Percentiles rank a stretch among this genome's conserved stretches.
Evolutionary conservation across 2,329 filamentous ascomycete genomes (phyloP).

Genomic region (Elsinoe batatas): DNA sequence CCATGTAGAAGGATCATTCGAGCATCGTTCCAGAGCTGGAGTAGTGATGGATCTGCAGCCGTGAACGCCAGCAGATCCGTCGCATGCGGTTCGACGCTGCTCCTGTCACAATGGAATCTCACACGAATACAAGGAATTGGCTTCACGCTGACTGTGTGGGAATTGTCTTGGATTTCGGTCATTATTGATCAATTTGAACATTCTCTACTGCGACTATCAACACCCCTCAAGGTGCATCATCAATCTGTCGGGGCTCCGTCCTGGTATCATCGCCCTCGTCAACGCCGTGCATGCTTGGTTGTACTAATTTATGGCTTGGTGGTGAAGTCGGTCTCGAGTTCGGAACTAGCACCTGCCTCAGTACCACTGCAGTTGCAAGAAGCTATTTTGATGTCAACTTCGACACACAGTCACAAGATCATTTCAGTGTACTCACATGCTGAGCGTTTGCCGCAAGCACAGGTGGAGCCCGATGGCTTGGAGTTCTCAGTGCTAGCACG

Average conservation of each 20-base stretch:
- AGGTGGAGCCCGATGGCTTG: conserved; percentile 50
- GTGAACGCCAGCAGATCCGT: too few relatives aligned
- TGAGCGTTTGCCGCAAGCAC: conserved; percentile 67
- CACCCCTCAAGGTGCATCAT: not conserved
- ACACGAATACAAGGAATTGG: too few relatives aligned
- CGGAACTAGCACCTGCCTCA: conserved; percentile 51
- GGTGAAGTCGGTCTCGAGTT: conserved; percentile 78
- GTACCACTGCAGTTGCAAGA: conserved; percentile 66
- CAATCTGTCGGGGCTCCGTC: not conserved
- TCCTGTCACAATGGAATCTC: too few relatives aligned
- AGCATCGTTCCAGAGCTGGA: too few relatives aligned
- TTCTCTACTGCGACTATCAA: too few relatives aligned
- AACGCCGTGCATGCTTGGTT: conserved; percentile 7
- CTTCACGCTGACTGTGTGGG: too few relatives aligned
- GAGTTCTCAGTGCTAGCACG: conserved; percentile 61
- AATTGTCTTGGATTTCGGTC: too few relatives aligned
- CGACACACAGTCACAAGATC: not conserved
- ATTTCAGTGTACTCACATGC: conserved; percentile 44
- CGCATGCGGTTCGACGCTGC: too few relatives aligned
- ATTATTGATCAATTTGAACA: too few relatives aligned
- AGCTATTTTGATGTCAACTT: conserved; percentile 20
- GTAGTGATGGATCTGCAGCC: too few relatives aligned
- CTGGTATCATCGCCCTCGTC: not conserved
- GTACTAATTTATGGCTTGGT: conserved; percentile 39
- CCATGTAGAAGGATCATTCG: too few relatives aligned